A percentile compares a stretch with the other conserved stretches of the same genome.
These are phyloP conservation scores for Podospora sp. DNA, from an alignment of 495 filamentous ascomycete species.

Conservation along the genomic window DNA sequence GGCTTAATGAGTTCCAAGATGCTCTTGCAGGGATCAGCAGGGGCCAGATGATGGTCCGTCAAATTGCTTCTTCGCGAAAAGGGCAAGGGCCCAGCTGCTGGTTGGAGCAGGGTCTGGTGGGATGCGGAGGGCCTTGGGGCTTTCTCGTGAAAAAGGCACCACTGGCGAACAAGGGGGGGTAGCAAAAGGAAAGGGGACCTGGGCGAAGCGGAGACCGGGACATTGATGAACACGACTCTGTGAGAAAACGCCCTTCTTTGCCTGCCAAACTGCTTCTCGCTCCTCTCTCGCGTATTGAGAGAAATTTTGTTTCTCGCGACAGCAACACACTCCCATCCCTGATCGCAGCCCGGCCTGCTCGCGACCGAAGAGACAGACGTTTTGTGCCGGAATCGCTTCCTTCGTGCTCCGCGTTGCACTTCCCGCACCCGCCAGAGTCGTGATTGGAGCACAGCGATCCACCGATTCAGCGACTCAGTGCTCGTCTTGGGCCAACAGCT, in stretches of 20 bases:
- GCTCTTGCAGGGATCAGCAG: constrained; percentile 35
- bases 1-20: constrained; percentile 29
- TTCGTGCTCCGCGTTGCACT: constrained; percentile 14
- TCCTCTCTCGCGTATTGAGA: not conserved
- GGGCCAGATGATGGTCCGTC: constrained; percentile 37
- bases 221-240: not conserved
- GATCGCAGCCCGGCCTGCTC: constrained; percentile 15
- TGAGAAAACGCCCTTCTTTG: constrained; percentile 10
- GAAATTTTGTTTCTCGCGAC: constrained; percentile 17
- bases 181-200: constrained; percentile 13
- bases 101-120: constrained; percentile 22
- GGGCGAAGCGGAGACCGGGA: constrained; percentile 4
- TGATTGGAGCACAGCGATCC: constrained; percentile 25
- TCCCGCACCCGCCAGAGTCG: constrained; percentile 15
- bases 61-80: constrained; percentile 38
- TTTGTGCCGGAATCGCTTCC: constrained; percentile 10
- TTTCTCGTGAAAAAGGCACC: constrained; percentile 14
- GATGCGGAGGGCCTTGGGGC: constrained; percentile 15
- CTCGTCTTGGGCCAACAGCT: constrained; percentile 9
- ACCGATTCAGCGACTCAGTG: constrained; percentile 15
- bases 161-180: constrained; percentile 1
- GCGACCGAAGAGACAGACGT: constrained; percentile 2
- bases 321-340: not conserved
- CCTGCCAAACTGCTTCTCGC: constrained; percentile 4
- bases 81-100: constrained; percentile 28